Percentiles rank a stretch among this genome's conserved stretches.
Evolutionary conservation across 176 grass and related monocot species (phyloP).

Genomic region (Oryza longistaminata): DNA sequence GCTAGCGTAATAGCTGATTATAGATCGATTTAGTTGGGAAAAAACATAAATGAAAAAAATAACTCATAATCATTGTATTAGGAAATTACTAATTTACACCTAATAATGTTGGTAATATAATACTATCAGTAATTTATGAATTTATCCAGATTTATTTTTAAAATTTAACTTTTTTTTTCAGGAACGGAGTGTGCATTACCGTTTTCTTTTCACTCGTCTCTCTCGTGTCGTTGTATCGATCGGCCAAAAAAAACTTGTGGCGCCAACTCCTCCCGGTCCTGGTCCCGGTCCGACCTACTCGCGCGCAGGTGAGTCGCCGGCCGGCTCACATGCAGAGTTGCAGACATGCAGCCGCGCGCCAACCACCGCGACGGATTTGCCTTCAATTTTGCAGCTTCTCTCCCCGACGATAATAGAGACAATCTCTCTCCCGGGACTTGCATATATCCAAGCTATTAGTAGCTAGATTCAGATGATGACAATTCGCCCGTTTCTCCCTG

Average conservation of each 20-base stretch:
- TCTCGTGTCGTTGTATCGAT: no score
- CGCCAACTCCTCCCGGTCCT: neutral
- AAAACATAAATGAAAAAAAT: no score
- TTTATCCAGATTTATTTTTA: no score
- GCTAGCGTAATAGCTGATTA: no score
- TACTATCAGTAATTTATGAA: no score
- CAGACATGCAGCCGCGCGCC: neutral
- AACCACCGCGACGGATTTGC: neutral
- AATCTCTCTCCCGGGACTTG: neutral
- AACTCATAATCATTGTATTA: no score
- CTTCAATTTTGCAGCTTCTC: neutral
- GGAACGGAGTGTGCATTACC: neutral
- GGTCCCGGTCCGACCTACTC: neutral
- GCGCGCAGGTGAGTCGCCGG: neutral
- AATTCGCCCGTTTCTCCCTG: neutral
- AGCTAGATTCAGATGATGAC: no score
- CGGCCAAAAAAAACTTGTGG: conserved; percentile 10
- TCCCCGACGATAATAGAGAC: neutral
- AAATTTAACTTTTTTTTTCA: no score
- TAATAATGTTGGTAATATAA: no score
- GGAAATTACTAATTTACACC: no score
- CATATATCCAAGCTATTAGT: no score
- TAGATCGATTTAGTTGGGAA: no score
- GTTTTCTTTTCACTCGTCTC: neutral
- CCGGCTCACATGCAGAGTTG: neutral